Percentiles rank a stretch among this genome's conserved stretches.
These are phyloP conservation scores for Thinopyrum elongatum DNA, from an alignment of 176 grass and related monocot genomes.

Conservation along the genomic window DNA sequence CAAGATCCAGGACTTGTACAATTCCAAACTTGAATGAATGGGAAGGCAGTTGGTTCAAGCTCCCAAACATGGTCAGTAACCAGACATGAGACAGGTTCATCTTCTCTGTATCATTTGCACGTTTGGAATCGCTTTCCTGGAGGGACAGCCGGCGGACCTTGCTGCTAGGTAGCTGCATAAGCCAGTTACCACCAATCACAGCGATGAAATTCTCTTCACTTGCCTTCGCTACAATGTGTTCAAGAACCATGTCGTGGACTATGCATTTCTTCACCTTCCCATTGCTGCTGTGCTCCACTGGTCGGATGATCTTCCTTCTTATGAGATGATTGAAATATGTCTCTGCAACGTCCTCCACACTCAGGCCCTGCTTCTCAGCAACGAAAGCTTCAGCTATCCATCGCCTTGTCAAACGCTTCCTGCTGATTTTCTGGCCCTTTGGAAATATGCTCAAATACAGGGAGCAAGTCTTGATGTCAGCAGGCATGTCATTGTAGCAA, in stretches of 20 bases:
- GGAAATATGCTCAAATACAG: conserved; percentile 11
- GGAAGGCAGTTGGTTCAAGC: not conserved
- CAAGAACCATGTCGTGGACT: not conserved
- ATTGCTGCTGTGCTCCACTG: not conserved
- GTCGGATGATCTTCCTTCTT: not conserved
- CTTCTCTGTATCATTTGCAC: not conserved
- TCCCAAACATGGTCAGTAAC: conserved; percentile 1
- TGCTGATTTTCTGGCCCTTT: not conserved
- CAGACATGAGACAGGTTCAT: conserved; percentile 1
- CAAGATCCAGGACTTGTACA: conserved; percentile 2
- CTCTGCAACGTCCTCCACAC: not conserved
- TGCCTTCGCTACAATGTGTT: not conserved
- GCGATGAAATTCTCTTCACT: not conserved
- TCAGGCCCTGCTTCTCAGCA: not conserved
- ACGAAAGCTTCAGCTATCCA: not conserved
- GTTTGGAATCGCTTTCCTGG: not conserved
- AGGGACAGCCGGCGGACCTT: conserved; percentile 3
- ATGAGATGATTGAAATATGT: conserved; percentile 5
- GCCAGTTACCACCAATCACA: conserved; percentile 9
- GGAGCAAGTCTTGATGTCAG: not conserved
- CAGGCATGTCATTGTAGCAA: conserved; percentile 9
- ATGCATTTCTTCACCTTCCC: not conserved
- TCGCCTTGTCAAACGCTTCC: not conserved
- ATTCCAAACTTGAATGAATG: not conserved
- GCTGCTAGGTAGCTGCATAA: not conserved